Conservation (phyloP, 345 rosid genomes). For the Boechera divaricarpa region DNA sequence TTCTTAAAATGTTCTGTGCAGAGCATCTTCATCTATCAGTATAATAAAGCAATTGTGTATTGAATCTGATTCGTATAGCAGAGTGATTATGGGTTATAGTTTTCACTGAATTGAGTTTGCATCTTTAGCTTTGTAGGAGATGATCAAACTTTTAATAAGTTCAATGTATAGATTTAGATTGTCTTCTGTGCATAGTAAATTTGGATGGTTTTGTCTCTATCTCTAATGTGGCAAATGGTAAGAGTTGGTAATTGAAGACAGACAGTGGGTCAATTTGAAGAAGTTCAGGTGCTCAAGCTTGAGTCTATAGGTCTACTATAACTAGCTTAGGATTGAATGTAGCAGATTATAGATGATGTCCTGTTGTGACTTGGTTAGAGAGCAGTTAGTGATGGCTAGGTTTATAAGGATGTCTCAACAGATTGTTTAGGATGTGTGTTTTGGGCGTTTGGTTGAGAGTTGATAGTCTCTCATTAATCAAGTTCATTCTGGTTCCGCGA, state of each 20-base stretch:
- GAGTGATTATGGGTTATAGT: slow-evolving; percentile 2
- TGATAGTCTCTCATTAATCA: not conserved
- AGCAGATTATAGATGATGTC: not conserved
- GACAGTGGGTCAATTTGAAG: slow-evolving; percentile 2
- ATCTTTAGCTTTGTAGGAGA: slow-evolving; percentile 21
- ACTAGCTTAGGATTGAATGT: not conserved
- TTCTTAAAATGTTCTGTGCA: too few relatives aligned
- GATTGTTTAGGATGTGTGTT: not conserved
- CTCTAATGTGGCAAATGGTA: not conserved
- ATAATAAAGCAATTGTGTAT: slow-evolving; percentile 28
- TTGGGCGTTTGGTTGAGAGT: not conserved
- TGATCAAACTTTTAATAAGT: not conserved
- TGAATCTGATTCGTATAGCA: slow-evolving; percentile 20
- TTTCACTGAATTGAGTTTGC: slow-evolving; percentile 10
- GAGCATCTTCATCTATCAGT: too few relatives aligned
- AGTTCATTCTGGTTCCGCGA: not conserved
- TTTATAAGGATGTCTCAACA: not conserved
- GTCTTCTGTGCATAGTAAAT: not conserved
- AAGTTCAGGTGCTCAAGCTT: slow-evolving; percentile 9
- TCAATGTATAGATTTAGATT: not conserved
- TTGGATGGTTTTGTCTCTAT: not conserved
- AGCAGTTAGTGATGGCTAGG: not conserved
- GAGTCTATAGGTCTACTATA: not conserved
- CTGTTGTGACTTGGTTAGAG: slow-evolving; percentile 19
- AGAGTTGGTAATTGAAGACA: not conserved